Conservation (phyloP, 2,329 filamentous ascomycete species). For the Microcera coccophila region DNA sequence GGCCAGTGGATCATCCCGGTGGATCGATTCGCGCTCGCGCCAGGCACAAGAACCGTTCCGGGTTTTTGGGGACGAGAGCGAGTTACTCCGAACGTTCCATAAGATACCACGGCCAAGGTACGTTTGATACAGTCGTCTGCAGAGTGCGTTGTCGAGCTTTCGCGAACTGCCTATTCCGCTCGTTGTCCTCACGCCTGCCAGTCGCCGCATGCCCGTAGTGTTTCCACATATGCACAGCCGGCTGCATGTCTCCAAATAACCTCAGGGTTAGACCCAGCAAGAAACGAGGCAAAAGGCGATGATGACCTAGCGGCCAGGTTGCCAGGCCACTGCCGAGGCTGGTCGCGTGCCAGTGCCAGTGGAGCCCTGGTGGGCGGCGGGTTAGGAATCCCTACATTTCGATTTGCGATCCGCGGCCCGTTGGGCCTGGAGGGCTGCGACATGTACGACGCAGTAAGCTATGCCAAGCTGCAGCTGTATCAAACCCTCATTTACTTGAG, state of each 20-base stretch:
- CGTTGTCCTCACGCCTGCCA: too few species aligned
- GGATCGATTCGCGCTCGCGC: constrained; percentile 11
- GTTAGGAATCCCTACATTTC: constrained; percentile 26
- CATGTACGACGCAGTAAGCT: constrained; percentile 9
- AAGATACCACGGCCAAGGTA: not conserved
- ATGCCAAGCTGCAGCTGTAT: constrained; percentile 6
- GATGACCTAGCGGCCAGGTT: constrained; percentile 4
- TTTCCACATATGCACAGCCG: not conserved
- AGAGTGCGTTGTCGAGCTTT: too few species aligned
- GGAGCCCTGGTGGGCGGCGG: constrained; percentile 16
- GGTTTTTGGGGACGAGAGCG: not conserved
- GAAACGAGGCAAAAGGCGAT: not conserved
- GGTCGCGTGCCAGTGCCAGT: constrained; percentile 26
- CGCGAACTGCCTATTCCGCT: not conserved
- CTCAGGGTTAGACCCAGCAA: not conserved
- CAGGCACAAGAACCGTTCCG: constrained; percentile 5
- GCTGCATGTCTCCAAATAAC: not conserved
- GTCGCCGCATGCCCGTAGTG: not conserved
- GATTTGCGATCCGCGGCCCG: constrained; percentile 17
- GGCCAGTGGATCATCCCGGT: constrained; percentile 17
- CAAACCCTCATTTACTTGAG: not conserved
- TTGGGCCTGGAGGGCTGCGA: constrained; percentile 14
- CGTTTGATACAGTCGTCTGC: too few species aligned
- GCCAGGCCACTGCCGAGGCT: constrained; percentile 20
- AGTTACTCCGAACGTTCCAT: not conserved